Base-by-base conservation (phyloP, 2,329 filamentous ascomycete genomes). In the Trichophyton schoenleinii region DNA sequence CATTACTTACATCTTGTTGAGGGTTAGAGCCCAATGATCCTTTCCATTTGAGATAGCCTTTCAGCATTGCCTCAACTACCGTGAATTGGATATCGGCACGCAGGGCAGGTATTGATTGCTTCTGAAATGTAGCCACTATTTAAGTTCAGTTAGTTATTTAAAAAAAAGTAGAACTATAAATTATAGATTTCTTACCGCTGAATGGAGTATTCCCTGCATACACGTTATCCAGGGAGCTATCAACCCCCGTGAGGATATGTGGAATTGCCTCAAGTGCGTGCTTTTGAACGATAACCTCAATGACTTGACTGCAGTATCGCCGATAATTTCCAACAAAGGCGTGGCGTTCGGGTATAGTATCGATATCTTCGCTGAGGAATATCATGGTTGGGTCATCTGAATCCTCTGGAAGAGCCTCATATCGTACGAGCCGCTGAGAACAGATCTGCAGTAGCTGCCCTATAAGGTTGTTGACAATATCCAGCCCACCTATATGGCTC, bases 291-390 rank as follows among this genome's bases (percentile, higher is more conserved):
- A 97, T 89, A 15, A 82, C 82, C 73, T 97, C 92, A 61, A 99
- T 90, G 28, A 96, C 83, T 63, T 89, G 87, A 2, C 86, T 85
- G 71, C 91, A 94, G 69, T 96, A 97, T 63, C 94, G 83, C 44
- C 94, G 83, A 72, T 99, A 99, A 70, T 99, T 97, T 3, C 92
- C 91, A 9, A 97, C 81, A 71, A 99, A 99, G 0, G 91, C 90
- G 74, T 99, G 94, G 25, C 91, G 83, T 71, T 99, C 94, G 0
- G 94, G 94, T 20, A 92, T 79, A 0, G 92, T 97, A 69, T 99
- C 94, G 61, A 96, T 95, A 70, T 99, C 94, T 69, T 97, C 91
- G 68, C 91, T 81, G 1, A 99, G 80, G 66, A 96, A 94, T 9
- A 89, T 78, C 62, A 91, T 82, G 0, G 88, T 91, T 1, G 88